These are phyloP conservation scores for Colletotrichum theobromicola DNA, from an alignment of 2,329 filamentous ascomycete species.

Conservation along the genomic window DNA sequence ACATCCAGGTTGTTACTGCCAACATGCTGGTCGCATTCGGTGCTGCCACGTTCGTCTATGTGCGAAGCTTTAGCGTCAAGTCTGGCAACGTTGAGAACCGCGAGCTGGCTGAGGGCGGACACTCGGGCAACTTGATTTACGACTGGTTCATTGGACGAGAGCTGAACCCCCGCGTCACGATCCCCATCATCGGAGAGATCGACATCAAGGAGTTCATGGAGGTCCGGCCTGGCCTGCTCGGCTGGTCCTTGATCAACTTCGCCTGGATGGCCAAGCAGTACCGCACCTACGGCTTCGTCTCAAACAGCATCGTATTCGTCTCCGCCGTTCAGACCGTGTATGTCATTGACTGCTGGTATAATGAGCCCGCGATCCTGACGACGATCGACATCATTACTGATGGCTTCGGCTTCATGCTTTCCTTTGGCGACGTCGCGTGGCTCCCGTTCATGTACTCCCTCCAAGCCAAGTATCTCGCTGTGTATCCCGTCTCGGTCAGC, in stretches of 20 bases:
- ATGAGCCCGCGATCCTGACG: slow-evolving; percentile 87
- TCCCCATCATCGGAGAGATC: slow-evolving; percentile 82
- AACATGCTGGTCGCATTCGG: slow-evolving; percentile 79
- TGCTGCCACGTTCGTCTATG: slow-evolving; percentile 80
- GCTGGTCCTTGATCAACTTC: slow-evolving; percentile 86
- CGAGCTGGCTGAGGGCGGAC: slow-evolving; percentile 81
- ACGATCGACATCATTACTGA: slow-evolving; percentile 95
- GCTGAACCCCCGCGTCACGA: slow-evolving; percentile 82
- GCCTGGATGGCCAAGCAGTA: slow-evolving; percentile 90
- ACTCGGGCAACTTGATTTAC: slow-evolving; percentile 85
- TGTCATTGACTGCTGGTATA: slow-evolving; percentile 82
- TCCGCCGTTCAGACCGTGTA: slow-evolving; percentile 81
- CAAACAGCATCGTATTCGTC: slow-evolving; percentile 84
- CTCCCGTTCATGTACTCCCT: slow-evolving; percentile 88
- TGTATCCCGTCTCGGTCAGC: slow-evolving; percentile 83
- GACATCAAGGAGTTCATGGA: slow-evolving; percentile 93
- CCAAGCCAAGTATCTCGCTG: slow-evolving; percentile 83
- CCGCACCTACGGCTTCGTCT: slow-evolving; percentile 80
- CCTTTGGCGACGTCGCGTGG: slow-evolving; percentile 93
- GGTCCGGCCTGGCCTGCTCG: slow-evolving; percentile 88
- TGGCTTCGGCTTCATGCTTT: slow-evolving; percentile 93
- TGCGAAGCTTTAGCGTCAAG: slow-evolving; percentile 82
- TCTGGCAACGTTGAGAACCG: slow-evolving; percentile 74
- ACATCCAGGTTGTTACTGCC: slow-evolving; percentile 81
- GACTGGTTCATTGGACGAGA: slow-evolving; percentile 96